These are phyloP conservation scores for Cryptococcus sp. DNA, from an alignment of 1,284 basidiomycete genomes.

Conservation along the genomic window DNA sequence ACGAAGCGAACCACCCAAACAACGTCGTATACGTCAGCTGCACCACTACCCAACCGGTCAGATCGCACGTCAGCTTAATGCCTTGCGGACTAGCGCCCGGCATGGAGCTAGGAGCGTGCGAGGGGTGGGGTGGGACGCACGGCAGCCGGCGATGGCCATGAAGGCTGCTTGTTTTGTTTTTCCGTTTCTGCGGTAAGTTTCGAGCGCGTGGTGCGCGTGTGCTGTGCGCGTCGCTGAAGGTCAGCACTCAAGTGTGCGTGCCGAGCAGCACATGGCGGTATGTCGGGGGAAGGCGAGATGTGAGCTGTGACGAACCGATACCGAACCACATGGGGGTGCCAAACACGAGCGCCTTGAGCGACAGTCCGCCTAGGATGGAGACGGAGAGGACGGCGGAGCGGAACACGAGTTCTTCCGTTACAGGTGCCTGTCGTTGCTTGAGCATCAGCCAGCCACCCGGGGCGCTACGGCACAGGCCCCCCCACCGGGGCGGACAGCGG, in stretches of 20 bases:
- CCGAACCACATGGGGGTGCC: constrained; percentile 84
- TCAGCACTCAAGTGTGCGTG: background rate
- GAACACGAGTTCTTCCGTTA: constrained; percentile 92
- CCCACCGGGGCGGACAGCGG: too few species aligned
- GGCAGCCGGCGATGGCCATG: constrained; percentile 58
- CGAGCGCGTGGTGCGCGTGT: constrained; percentile 87
- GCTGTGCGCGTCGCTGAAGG: constrained; percentile 54
- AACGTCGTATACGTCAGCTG: constrained; percentile 85
- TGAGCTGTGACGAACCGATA: constrained; percentile 67
- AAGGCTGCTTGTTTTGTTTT: constrained; percentile 61
- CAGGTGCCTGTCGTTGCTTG: constrained; percentile 62
- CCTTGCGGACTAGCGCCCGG: too few species aligned
- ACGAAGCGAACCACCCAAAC: constrained; percentile 86
- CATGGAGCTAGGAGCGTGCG: too few species aligned
- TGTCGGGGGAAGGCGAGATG: too few species aligned
- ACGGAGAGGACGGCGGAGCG: constrained; percentile 75
- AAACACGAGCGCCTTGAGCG: constrained; percentile 64
- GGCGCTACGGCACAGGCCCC: too few species aligned
- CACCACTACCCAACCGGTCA: constrained; percentile 58
- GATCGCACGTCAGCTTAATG: background rate
- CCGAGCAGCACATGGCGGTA: background rate
- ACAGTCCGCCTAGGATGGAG: constrained; percentile 65
- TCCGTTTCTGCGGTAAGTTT: constrained; percentile 70
- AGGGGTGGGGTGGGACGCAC: constrained; percentile 55
- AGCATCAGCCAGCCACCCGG: too few species aligned